A percentile compares a stretch with the other conserved stretches of the same genome.
These are phyloP conservation scores for Diutina siamensis DNA, from an alignment of 1,139 yeast genomes.

Conservation along the genomic window DNA sequence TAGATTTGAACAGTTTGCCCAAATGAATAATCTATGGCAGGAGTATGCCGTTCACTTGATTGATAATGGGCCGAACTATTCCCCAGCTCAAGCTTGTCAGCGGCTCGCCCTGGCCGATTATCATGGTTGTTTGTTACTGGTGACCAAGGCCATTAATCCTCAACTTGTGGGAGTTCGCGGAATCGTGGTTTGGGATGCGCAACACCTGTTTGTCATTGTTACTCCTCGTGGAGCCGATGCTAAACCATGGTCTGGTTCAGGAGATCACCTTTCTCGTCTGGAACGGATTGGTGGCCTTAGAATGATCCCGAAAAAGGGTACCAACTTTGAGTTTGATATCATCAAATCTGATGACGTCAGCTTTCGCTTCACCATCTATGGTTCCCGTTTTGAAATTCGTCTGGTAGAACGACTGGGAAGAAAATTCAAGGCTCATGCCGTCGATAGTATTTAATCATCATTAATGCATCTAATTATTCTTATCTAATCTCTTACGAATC, in stretches of 20 bases:
- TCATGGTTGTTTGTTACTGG: slow-evolving; percentile 63
- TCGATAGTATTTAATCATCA: slow-evolving; percentile 20
- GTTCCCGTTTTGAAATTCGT: slow-evolving; percentile 68
- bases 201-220: slow-evolving; percentile 59
- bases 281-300: slow-evolving; percentile 41
- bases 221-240: slow-evolving; percentile 23
- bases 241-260: not conserved
- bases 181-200: slow-evolving; percentile 80
- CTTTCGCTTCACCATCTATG: slow-evolving; percentile 56
- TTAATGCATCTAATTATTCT: not conserved
- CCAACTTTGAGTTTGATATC: slow-evolving; percentile 46
- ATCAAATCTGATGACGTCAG: slow-evolving; percentile 21
- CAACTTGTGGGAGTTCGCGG: slow-evolving; percentile 59
- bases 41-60: slow-evolving; percentile 46
- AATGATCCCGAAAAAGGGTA: slow-evolving; percentile 48
- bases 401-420: slow-evolving; percentile 75
- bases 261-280: slow-evolving; percentile 13
- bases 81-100: slow-evolving; percentile 27
- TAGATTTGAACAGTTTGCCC: slow-evolving; percentile 38
- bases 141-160: slow-evolving; percentile 45
- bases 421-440: slow-evolving; percentile 72
- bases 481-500: not conserved
- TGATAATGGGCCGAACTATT: slow-evolving; percentile 16
- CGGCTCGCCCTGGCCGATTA: slow-evolving; percentile 73
- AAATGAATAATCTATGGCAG: slow-evolving; percentile 51